A percentile compares a stretch with the other conserved stretches of the same genome.
These are phyloP conservation scores for Ilyonectria destructans DNA, from an alignment of 2,329 filamentous ascomycete genomes.

Conservation along the genomic window DNA sequence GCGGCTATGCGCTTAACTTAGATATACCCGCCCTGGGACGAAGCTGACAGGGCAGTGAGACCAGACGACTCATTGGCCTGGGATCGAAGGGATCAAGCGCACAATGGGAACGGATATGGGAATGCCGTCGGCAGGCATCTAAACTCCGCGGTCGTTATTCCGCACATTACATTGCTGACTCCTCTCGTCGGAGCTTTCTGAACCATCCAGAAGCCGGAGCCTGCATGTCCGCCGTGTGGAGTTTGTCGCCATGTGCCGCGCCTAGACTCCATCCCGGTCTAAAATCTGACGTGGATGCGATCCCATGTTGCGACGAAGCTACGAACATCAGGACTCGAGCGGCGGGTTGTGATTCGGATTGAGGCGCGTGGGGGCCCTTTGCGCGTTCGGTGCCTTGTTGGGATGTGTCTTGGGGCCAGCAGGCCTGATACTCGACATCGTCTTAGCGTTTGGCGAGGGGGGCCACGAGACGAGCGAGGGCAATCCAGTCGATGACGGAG, in stretches of 20 bases:
- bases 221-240: constrained; percentile 3
- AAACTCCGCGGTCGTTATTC: not conserved
- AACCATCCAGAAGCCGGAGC: constrained; percentile 4
- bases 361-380: constrained; percentile 20
- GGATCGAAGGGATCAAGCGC: not conserved
- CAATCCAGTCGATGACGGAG: not conserved
- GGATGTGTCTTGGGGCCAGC: not conserved
- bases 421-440: constrained; percentile 19
- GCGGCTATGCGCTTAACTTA: constrained; percentile 14
- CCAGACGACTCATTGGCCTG: not conserved
- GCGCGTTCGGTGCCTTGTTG: not conserved
- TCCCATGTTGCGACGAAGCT: not conserved
- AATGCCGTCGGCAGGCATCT: not conserved
- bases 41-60: constrained; percentile 13
- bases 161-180: constrained; percentile 4
- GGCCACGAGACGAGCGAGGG: constrained; percentile 3
- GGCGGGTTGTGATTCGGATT: constrained; percentile 7
- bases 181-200: not conserved
- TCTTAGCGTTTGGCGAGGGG: constrained; percentile 3
- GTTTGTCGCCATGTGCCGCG: constrained; percentile 1
- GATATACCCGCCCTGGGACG: not conserved
- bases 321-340: constrained; percentile 2
- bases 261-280: constrained; percentile 23
- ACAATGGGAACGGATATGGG: not conserved
- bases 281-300: constrained; percentile 34